Evolutionary conservation across 2,329 filamentous ascomycete genomes (phyloP), one percentile per base, ranked within the genome.

Genomic region (Tympanopsis confertula): DNA sequence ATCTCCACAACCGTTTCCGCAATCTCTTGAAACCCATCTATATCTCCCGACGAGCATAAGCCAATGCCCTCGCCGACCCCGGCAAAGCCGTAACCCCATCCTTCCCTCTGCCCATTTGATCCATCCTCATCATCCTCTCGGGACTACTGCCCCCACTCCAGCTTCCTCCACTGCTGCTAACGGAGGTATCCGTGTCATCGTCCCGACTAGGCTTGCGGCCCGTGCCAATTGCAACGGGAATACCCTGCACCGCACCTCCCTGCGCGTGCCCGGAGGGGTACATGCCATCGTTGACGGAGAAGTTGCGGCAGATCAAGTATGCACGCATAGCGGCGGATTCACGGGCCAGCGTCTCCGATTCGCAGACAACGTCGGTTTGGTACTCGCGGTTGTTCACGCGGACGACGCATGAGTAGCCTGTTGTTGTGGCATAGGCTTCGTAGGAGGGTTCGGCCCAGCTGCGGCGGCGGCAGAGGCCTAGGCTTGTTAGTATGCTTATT

Each of bases 371-470:
- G 47, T 81, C 74, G 28, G 76, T 80, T 44, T 71, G 71, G 59
- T 82, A 82, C 56, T 82, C 76, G 47, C 78, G 71, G 52, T 81
- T 80, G 62, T 82, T 82, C 50, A 82, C 78, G 35, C 76, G 69
- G 37, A 81, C 78, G 39, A 73, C 74, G 59, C 77, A 82, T 43
- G 67, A 69, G 53, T 72, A 78, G 40, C 77, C 76, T 39, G 62
- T 60, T 35, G 63, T 59, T 40, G 63, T 69, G 39, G 61, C 60
- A 54, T 68, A 72, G 35, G 66, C 64, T 50, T 76, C 68, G 61
- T 79, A 82, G 46, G 46, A 46, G 26, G 49, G 49, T 35, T 51
- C 48, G 18, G 48, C 41, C 49, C 49, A 50, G 33, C 47, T 43
- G 43, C 48, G 44, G 38, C 48, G 48, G 26, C 45, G 46, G 38